phyloP scores from a whole-genome alignment of 176 grass and related monocot genomes.

The Tuctoria greenei region DNA sequence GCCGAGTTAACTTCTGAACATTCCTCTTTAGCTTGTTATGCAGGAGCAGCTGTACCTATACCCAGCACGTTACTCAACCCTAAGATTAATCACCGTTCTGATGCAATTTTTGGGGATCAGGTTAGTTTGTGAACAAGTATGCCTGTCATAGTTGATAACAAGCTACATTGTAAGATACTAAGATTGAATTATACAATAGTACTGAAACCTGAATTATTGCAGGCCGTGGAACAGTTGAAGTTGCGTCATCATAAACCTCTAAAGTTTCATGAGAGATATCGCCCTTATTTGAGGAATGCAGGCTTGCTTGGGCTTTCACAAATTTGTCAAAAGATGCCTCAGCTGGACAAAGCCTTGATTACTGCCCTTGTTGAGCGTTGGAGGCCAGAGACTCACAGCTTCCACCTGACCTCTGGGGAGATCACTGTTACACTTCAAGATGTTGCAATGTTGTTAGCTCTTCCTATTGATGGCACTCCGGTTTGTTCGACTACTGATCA shows the following conservation, averaged over 20 bases:
- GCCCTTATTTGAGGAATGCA: slow-evolving; percentile 51
- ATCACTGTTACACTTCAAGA: slow-evolving; percentile 61
- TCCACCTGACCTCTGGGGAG: slow-evolving; percentile 57
- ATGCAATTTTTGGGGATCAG: slow-evolving; percentile 64
- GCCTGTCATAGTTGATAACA: slow-evolving; percentile 12
- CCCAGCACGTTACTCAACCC: slow-evolving; percentile 48
- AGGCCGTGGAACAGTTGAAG: slow-evolving; percentile 62
- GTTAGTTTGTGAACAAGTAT: slow-evolving; percentile 30
- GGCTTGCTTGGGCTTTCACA: slow-evolving; percentile 58
- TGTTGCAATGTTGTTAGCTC: slow-evolving; percentile 55
- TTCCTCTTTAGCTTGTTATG: slow-evolving; percentile 24
- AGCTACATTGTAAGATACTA: not conserved
- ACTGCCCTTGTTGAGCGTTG: slow-evolving; percentile 66
- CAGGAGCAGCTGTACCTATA: slow-evolving; percentile 20
- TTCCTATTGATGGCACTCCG: slow-evolving; percentile 52
- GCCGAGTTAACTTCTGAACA: slow-evolving; percentile 21
- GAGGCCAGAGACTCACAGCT: slow-evolving; percentile 65
- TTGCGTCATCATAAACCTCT: slow-evolving; percentile 62
- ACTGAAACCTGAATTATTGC: slow-evolving; percentile 19
- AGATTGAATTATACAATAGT: not conserved
- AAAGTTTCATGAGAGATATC: slow-evolving; percentile 63
- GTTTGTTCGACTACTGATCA: slow-evolving; percentile 58
- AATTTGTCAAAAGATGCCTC: slow-evolving; percentile 62
- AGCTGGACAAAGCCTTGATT: slow-evolving; percentile 60
- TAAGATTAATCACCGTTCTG: slow-evolving; percentile 57